phyloP scores from a whole-genome alignment of 2,329 filamentous ascomycete species.

The Ceratocystiopsis sp. region DNA sequence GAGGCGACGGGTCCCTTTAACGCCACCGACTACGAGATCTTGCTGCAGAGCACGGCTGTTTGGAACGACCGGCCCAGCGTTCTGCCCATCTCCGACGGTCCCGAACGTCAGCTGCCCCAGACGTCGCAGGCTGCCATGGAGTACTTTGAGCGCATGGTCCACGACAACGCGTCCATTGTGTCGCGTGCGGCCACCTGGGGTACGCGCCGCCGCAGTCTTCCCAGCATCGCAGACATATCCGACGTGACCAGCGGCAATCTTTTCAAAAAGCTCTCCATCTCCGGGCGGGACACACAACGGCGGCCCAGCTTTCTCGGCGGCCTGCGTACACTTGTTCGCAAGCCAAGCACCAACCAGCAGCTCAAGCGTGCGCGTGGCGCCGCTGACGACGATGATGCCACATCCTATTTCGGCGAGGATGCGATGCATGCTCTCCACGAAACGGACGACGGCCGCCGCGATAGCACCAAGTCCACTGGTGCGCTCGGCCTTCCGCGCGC shows the following conservation, averaged over 20 bases:
- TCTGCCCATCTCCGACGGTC: conserved; percentile 24
- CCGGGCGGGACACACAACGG: conserved; percentile 24
- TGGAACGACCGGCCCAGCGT: conserved; percentile 33
- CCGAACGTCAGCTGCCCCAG: conserved; percentile 25
- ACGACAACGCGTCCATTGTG: conserved; percentile 39
- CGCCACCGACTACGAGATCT: conserved; percentile 30
- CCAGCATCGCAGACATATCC: conserved; percentile 40
- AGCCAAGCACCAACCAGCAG: conserved; percentile 24
- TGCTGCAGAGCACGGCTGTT: conserved; percentile 27
- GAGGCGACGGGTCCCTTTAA: conserved; percentile 23
- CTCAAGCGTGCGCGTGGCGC: conserved; percentile 31
- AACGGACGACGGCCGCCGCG: conserved; percentile 14
- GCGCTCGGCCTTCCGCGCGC: conserved; percentile 34
- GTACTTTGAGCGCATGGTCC: conserved; percentile 31
- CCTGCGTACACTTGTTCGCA: conserved; percentile 31
- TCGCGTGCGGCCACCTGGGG: conserved; percentile 54
- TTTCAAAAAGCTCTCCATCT: conserved; percentile 43
- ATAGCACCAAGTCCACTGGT: conserved; percentile 22
- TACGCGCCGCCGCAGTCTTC: conserved; percentile 47
- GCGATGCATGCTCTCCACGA: conserved; percentile 10
- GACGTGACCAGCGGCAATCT: conserved; percentile 42
- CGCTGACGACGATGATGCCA: conserved; percentile 17
- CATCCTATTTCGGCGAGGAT: conserved; percentile 13
- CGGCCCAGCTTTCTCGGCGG: conserved; percentile 37
- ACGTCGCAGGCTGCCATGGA: conserved; percentile 37